phyloP scores from a whole-genome alignment of 495 filamentous ascomycete genomes.

The Penicillium mononematosum region DNA sequence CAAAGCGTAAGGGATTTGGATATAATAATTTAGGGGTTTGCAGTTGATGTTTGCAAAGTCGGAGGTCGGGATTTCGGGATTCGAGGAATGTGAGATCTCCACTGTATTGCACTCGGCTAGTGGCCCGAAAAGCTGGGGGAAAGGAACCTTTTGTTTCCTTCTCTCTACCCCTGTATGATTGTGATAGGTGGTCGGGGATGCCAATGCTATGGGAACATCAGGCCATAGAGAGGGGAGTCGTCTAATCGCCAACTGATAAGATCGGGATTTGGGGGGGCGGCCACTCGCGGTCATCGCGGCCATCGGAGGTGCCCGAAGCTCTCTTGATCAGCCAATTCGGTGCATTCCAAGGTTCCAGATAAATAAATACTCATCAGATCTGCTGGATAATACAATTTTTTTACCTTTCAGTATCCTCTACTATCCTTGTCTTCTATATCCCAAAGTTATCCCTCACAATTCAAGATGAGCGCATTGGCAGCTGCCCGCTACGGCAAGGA shows the following conservation, averaged over 20 bases:
- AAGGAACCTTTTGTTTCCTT: neutral
- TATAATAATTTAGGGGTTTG: slow-evolving; percentile 4
- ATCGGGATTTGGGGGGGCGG: slow-evolving; percentile 32
- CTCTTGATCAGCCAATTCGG: slow-evolving; percentile 24
- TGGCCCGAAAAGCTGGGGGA: slow-evolving; percentile 21
- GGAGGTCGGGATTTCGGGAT: slow-evolving; percentile 25
- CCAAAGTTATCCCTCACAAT: slow-evolving; percentile 4
- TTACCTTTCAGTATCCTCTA: neutral
- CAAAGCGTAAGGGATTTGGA: neutral
- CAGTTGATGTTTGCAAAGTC: neutral
- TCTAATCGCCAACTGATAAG: slow-evolving; percentile 27
- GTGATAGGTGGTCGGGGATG: neutral
- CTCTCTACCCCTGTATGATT: neutral
- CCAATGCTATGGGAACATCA: neutral
- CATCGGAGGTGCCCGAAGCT: slow-evolving; percentile 47
- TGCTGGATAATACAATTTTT: slow-evolving; percentile 3
- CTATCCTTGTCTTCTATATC: slow-evolving; percentile 5
- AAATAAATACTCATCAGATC: slow-evolving; percentile 19
- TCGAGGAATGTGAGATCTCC: slow-evolving; percentile 17
- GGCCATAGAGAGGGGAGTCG: neutral
- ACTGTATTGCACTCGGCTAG: neutral
- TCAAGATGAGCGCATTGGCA: slow-evolving; percentile 50
- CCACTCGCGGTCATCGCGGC: slow-evolving; percentile 42
- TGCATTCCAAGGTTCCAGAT: neutral
- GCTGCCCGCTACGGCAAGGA: slow-evolving; percentile 91